Evolutionary conservation across 176 grass and related monocot species (phyloP), one percentile per base, ranked within the genome.

Genomic region (Neostapfia colusana): DNA sequence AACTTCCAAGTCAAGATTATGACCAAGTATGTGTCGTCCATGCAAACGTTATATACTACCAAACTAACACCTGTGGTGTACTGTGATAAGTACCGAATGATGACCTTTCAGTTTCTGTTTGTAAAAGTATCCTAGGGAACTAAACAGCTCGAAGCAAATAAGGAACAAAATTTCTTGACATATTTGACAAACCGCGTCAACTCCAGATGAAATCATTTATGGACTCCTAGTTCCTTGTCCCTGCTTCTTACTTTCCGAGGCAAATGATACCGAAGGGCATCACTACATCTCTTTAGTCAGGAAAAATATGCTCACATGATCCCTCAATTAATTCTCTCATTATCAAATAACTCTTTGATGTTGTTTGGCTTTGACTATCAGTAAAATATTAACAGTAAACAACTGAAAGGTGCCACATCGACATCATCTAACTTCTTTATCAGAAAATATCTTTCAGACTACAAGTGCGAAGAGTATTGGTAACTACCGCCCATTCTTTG

Each of bases 401-500:
- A 61, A 78, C 34, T 61, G 60, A 53, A 67, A 78, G 43, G 49
- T 46, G 56, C 27, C 17, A 10, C 2, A 7, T 67, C 41, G 38
- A 50, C 68, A 73, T 78, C 67, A 53, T 31, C 8, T 63, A 9
- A 20, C 12, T 36, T 77, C 27, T 74, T 71, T 65, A 36, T 41
- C 20, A 27, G 3, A 69, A 61, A 75, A 14, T 14, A 43, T 39
- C 61, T 68, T 79, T 50, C 24, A 5, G 24, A 60, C 34, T 42
- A 79, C 43, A 69, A 31, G 35, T 36, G 35, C 51, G 35, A 83
- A 61, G 75, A 75, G 43, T 79, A 31, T 46, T 20, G 38, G 25
- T 68, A 56, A 74, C 45, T 43, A 74, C 26, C 20, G 64, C 54
- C 80, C 73, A 75, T 55, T 17, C 28, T 67, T 53, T 57, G 40